phyloP scores from a whole-genome alignment of 495 filamentous ascomycete species.

The Neurospora tetrasperma region DNA sequence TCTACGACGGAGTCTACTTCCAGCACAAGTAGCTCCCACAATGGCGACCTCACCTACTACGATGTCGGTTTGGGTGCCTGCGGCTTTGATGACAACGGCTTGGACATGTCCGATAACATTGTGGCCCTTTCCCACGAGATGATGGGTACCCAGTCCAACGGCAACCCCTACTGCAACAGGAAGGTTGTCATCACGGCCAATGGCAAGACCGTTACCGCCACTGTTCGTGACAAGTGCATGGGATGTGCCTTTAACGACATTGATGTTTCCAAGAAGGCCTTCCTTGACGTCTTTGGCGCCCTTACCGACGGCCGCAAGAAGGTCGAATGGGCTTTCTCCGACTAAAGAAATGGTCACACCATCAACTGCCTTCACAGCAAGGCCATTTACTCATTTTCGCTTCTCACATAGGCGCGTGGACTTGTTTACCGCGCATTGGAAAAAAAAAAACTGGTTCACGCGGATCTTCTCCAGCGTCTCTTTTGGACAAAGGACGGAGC shows the following conservation, averaged over 20 bases:
- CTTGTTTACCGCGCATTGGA: background rate
- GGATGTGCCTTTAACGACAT: conserved; percentile 44
- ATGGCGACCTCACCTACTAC: conserved; percentile 40
- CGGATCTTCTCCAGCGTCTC: background rate
- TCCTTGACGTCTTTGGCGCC: conserved; percentile 31
- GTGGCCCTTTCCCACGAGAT: conserved; percentile 32
- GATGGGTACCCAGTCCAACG: conserved; percentile 37
- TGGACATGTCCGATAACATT: conserved; percentile 30
- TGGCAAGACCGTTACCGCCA: conserved; percentile 46
- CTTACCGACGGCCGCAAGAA: conserved; percentile 24
- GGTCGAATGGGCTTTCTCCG: conserved; percentile 33
- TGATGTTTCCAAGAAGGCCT: conserved; percentile 39
- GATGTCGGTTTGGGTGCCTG: conserved; percentile 34
- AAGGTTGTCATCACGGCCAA: conserved; percentile 47
- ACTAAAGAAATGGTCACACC: conserved; percentile 9
- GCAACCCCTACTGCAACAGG: conserved; percentile 56
- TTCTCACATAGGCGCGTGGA: background rate
- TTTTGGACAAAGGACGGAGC: background rate
- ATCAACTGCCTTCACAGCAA: background rate
- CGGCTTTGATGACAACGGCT: conserved; percentile 32
- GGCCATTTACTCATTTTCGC: background rate
- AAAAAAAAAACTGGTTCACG: background rate
- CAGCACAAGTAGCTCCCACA: conserved; percentile 12
- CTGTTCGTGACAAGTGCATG: conserved; percentile 65
- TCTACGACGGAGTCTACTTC: background rate